A percentile compares a stretch with the other conserved stretches of the same genome.
Evolutionary conservation across 208 protist genomes (phyloP).

Genomic region (Wallacemonas rigidus): DNA sequence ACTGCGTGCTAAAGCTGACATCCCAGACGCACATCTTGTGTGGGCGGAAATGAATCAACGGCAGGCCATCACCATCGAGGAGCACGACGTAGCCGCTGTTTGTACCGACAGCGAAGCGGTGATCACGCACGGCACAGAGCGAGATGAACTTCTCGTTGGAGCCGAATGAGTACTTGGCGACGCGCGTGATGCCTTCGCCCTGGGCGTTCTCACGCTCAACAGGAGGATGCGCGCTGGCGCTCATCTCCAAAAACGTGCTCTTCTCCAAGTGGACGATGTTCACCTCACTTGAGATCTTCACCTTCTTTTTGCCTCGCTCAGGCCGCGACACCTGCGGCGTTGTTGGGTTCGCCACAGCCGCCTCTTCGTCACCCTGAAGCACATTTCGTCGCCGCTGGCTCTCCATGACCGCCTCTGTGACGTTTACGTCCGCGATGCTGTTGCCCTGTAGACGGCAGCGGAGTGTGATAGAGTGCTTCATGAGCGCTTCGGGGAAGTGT

Average conservation of each 20-base stretch:
- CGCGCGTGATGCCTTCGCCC: conserved; percentile 71
- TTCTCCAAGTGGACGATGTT: conserved; percentile 88
- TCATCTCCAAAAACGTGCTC: conserved; percentile 89
- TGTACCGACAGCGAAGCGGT: conserved; percentile 87
- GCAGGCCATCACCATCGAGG: conserved; percentile 79
- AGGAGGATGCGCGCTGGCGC: conserved; percentile 60
- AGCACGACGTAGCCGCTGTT: conserved; percentile 89
- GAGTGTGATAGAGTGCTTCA: conserved; percentile 76
- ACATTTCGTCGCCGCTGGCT: conserved; percentile 47
- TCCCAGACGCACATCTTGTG: conserved; percentile 92
- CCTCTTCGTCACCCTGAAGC: conserved; percentile 54
- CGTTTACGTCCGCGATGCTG: conserved; percentile 59
- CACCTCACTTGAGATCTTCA: conserved; percentile 87
- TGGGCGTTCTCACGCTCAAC: conserved; percentile 43
- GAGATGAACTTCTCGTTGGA: conserved; percentile 91
- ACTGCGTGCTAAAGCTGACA: conserved; percentile 78
- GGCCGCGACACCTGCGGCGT: conserved; percentile 52
- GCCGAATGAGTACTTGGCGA: conserved; percentile 84
- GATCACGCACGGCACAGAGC: conserved; percentile 74
- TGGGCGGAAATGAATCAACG: conserved; percentile 88
- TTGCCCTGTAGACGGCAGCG: conserved; percentile 71
- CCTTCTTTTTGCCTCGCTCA: conserved; percentile 45
- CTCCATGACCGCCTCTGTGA: conserved; percentile 67
- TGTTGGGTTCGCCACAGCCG: neutral
- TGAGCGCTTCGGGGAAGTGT: conserved; percentile 84